These are phyloP conservation scores for Warburgia ugandensis DNA, from an alignment of 164 flowering plant genomes.

Conservation along the genomic window DNA sequence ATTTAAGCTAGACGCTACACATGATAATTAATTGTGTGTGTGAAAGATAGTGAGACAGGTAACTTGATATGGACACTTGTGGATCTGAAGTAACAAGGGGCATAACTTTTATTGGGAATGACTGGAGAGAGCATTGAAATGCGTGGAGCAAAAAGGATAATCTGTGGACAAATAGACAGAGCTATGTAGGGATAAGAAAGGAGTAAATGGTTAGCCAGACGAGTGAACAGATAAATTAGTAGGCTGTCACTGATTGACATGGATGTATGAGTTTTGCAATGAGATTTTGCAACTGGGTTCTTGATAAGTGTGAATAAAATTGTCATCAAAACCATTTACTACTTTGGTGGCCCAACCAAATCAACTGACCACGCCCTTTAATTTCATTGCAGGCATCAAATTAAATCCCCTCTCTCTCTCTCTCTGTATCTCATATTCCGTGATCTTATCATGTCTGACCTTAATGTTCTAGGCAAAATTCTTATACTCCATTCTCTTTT, in stretches of 20 bases:
- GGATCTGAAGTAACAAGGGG: too few relatives aligned
- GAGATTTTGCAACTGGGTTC: neutral
- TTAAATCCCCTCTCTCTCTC: neutral
- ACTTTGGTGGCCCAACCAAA: conserved; percentile 5
- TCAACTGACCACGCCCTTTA: too few relatives aligned
- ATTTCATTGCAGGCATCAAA: too few relatives aligned
- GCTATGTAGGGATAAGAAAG: neutral
- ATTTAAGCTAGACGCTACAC: too few relatives aligned
- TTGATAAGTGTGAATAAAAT: conserved; percentile 4
- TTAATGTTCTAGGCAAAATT: too few relatives aligned
- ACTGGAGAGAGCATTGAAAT: conserved; percentile 6
- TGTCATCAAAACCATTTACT: conserved; percentile 5
- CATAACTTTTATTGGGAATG: too few relatives aligned
- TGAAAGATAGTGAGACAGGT: neutral
- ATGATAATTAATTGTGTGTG: too few relatives aligned
- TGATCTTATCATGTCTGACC: too few relatives aligned
- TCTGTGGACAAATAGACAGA: neutral
- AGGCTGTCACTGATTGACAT: conserved; percentile 3
- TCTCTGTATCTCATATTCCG: neutral
- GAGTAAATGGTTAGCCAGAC: too few relatives aligned
- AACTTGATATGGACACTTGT: neutral
- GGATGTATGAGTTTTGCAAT: neutral
- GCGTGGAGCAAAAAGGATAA: conserved; percentile 4
- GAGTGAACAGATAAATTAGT: conserved; percentile 1
- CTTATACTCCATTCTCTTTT: too few relatives aligned